Evolutionary conservation across 108 stramenopile species (phyloP), one percentile per base, ranked within the genome.

Genomic region (Nitzschia palea): DNA sequence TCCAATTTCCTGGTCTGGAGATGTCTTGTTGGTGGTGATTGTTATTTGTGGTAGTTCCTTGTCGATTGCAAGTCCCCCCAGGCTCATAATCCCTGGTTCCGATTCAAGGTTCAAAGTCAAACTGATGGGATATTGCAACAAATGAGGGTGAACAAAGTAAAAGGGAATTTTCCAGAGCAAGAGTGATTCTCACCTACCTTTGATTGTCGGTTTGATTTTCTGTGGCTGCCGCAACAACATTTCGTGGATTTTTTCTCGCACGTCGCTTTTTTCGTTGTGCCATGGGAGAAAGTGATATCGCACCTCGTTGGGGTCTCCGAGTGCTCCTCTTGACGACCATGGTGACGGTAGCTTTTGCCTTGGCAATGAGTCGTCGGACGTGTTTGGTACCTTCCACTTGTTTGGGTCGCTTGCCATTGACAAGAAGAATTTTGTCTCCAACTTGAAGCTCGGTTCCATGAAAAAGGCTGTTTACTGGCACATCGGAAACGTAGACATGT

Each of bases 291-390:
- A 66, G 23, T 9, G 65, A 66, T 54, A 51, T 27, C 2, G 29
- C 53, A 40, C 33, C 51, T 22, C 65, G 44, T 4, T 14, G 32
- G 8, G 65, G n/a, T 32, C 32, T 53, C 30, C 50, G 32, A 14
- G 53, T 54, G 10, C 35, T 22, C 34, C 61, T 70, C 23, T 70
- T 70, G 45, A 70, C 59, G 15, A 70, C 59, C 44, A 70, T 61
- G 8, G 69, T 70, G 20, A 70, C 47, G 2, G 35, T 70, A n/a
- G 37, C 43, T 5, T 53, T 48, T 1, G 58, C 48, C 18, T 56
- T 70, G 44, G 69, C n/a, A n/a, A 70, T 70, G n/a, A 25, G 15
- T 4, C 51, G 48, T 22, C 60, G 51, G 22, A 61, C 29, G 4
- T 60, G 48, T 18, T 51, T 25, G 3, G 48, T 8, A 23, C 44